A percentile compares a stretch with the other conserved stretches of the same genome.
Evolutionary conservation across 352 stramenopile species (phyloP).

Genomic region (Globisporangium cederbergense): DNA sequence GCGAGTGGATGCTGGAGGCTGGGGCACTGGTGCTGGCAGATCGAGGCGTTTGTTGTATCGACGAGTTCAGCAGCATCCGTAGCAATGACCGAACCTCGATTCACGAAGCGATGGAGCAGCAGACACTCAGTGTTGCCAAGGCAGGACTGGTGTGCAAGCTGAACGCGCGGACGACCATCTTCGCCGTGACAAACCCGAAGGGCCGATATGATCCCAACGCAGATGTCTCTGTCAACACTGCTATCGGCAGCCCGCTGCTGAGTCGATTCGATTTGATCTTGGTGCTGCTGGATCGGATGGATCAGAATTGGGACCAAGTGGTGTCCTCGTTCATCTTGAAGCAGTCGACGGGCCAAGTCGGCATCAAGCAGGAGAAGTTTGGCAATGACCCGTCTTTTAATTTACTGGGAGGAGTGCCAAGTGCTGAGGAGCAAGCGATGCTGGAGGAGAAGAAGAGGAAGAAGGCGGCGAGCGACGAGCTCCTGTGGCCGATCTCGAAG

Average conservation of each 20-base stretch:
- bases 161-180: conserved; percentile 93
- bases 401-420: background rate
- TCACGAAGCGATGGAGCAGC: conserved; percentile 98
- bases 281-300: conserved; percentile 90
- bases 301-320: conserved; percentile 88
- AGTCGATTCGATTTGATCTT: conserved; percentile 98
- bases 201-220: conserved; percentile 82
- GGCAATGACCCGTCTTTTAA: conserved; percentile 22
- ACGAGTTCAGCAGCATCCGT: conserved; percentile 97
- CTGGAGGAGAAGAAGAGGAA: conserved; percentile 15
- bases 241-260: conserved; percentile 93
- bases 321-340: conserved; percentile 96
- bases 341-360: conserved; percentile 44
- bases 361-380: conserved; percentile 28
- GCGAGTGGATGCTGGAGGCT: conserved; percentile 96
- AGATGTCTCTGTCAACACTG: conserved; percentile 93
- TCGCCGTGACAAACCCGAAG: conserved; percentile 95
- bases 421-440: conserved; percentile 8
- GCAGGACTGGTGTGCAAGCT: conserved; percentile 96
- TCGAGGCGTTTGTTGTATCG: conserved; percentile 94
- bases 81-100: conserved; percentile 92
- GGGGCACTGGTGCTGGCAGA: conserved; percentile 92
- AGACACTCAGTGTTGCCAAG: conserved; percentile 96
- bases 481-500: conserved; percentile 86
- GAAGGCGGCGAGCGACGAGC: conserved; percentile 9